phyloP scores from a whole-genome alignment of 2,329 filamentous ascomycete species.

The Xylariales sp. region DNA sequence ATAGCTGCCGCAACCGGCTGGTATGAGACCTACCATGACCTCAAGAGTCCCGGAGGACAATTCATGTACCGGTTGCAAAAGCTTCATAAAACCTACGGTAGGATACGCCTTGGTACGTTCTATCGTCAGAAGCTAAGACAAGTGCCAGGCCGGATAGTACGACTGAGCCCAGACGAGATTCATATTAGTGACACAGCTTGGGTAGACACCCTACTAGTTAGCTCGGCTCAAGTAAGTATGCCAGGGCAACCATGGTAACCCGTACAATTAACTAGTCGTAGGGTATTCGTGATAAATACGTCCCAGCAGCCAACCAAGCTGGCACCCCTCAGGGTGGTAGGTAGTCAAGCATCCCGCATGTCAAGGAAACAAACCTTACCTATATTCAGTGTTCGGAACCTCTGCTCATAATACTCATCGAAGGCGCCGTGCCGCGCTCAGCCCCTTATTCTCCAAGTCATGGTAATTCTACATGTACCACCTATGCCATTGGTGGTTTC shows the following conservation, averaged over 20 bases:
- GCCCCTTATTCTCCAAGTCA: conserved; percentile 32
- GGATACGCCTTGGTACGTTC: neutral
- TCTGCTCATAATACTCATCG: conserved; percentile 30
- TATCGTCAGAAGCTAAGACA: neutral
- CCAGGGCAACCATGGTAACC: neutral
- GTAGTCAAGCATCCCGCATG: neutral
- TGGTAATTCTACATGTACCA: neutral
- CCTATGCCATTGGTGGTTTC: too few relatives aligned
- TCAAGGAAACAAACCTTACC: neutral
- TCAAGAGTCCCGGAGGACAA: conserved; percentile 54
- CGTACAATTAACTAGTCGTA: conserved; percentile 1
- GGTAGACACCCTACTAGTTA: conserved; percentile 30
- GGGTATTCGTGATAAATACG: conserved; percentile 37
- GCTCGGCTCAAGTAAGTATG: conserved; percentile 28
- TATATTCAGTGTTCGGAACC: conserved; percentile 32
- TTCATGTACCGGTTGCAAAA: conserved; percentile 30
- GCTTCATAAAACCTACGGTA: conserved; percentile 37
- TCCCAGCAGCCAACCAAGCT: conserved; percentile 30
- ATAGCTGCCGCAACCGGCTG: conserved; percentile 39
- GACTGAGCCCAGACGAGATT: conserved; percentile 65
- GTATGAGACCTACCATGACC: conserved; percentile 43
- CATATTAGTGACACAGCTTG: conserved; percentile 35
- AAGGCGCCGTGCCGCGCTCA: conserved; percentile 31
- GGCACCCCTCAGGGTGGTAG: conserved; percentile 32
- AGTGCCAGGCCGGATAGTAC: conserved; percentile 60